Percentiles rank a stretch among this genome's conserved stretches.
Conservation (phyloP, 441 rosid species). For the Pelargonium cotyledonis region DNA sequence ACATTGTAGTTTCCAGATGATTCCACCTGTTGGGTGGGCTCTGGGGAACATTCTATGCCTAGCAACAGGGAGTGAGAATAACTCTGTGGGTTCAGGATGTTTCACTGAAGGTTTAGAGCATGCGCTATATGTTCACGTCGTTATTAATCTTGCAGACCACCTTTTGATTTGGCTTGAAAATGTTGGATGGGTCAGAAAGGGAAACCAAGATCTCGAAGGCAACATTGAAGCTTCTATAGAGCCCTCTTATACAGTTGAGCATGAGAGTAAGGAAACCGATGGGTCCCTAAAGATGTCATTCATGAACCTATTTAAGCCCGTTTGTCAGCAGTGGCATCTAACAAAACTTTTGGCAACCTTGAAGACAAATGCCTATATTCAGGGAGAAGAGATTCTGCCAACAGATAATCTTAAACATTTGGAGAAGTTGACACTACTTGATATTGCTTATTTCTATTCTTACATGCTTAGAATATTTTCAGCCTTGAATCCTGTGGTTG, state of each 20-base stretch:
- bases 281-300: slow-evolving; percentile 43
- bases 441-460: slow-evolving; percentile 77
- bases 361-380: slow-evolving; percentile 31
- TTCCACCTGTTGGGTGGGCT: slow-evolving; percentile 88
- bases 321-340: slow-evolving; percentile 94
- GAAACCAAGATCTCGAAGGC: slow-evolving; percentile 37
- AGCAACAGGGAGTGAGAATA: slow-evolving; percentile 56
- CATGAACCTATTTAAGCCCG: slow-evolving; percentile 61
- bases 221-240: slow-evolving; percentile 36
- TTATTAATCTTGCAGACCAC: slow-evolving; percentile 56
- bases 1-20: slow-evolving; percentile 33
- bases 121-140: slow-evolving; percentile 59
- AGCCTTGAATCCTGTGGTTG: slow-evolving; percentile 50
- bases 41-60: slow-evolving; percentile 75
- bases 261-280: slow-evolving; percentile 27
- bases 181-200: slow-evolving; percentile 38
- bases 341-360: slow-evolving; percentile 56
- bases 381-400: slow-evolving; percentile 28
- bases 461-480: slow-evolving; percentile 76
- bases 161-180: slow-evolving; percentile 50
- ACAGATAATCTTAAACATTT: slow-evolving; percentile 25
- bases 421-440: slow-evolving; percentile 52
- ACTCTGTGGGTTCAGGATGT: slow-evolving; percentile 46
- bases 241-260: slow-evolving; percentile 15
- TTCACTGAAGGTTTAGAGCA: slow-evolving; percentile 45